Percentiles rank a stretch among this genome's conserved stretches.
Evolutionary conservation across 768 basidiomycete species (phyloP).

Genomic region (Gautieria morchelliformis): DNA sequence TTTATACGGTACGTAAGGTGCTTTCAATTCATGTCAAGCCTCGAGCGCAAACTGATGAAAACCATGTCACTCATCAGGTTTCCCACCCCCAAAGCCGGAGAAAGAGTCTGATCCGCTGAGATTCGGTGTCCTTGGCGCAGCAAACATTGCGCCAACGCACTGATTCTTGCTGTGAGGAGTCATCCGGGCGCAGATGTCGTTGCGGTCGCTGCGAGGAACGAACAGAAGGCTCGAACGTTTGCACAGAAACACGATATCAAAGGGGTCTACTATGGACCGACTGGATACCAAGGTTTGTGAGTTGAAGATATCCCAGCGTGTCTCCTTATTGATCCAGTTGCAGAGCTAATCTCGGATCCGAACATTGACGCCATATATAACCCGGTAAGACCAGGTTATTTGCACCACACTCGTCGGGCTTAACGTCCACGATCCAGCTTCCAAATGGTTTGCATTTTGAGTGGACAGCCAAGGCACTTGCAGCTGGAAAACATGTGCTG

Average conservation of each 20-base stretch:
- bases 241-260: constrained; percentile 23
- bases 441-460: constrained; percentile 25
- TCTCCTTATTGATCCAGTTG: constrained; percentile 1
- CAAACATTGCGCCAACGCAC: constrained; percentile 18
- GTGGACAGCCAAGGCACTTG: constrained; percentile 24
- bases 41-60: too few species aligned
- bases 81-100: not conserved
- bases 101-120: constrained; percentile 8
- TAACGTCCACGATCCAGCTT: constrained; percentile 7
- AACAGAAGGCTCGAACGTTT: constrained; percentile 14
- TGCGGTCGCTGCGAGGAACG: constrained; percentile 23
- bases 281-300: constrained; percentile 14
- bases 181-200: constrained; percentile 19
- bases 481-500: constrained; percentile 25
- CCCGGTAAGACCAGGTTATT: constrained; percentile 8
- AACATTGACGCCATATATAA: constrained; percentile 24
- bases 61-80: not conserved
- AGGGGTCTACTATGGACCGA: constrained; percentile 13
- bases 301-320: not conserved
- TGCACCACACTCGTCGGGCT: not conserved
- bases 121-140: constrained; percentile 22
- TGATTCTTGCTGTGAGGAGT: constrained; percentile 19
- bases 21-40: too few species aligned
- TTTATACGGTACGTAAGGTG: too few species aligned
- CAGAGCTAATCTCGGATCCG: constrained; percentile 19